Percentiles rank a stretch among this genome's conserved stretches.
These are phyloP conservation scores for Chaetoscypha palmicola DNA, from an alignment of 2,329 filamentous ascomycete species.

Conservation along the genomic window DNA sequence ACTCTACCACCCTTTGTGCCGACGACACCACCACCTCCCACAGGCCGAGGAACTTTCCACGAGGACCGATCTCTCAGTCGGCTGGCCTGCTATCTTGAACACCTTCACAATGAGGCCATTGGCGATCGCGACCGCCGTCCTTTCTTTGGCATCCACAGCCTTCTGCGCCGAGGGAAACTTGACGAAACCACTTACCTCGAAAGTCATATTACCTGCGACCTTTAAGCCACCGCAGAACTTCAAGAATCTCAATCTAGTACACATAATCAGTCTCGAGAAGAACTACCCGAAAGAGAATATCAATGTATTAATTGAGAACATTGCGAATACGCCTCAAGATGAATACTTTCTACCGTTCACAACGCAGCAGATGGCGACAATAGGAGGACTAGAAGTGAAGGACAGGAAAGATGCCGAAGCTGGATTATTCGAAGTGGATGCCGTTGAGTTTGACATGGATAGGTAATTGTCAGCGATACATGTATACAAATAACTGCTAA, in stretches of 20 bases:
- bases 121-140: conserved; percentile 48
- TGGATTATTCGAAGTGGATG: conserved; percentile 61
- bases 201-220: conserved; percentile 51
- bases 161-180: conserved; percentile 26
- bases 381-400: conserved; percentile 85
- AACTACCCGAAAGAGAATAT: conserved; percentile 82
- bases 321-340: conserved; percentile 68
- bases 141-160: conserved; percentile 41
- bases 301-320: conserved; percentile 92
- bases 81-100: conserved; percentile 16
- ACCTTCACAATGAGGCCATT: conserved; percentile 28
- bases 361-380: conserved; percentile 61
- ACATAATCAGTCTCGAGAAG: conserved; percentile 88
- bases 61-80: conserved; percentile 10
- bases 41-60: conserved; percentile 7
- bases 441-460: conserved; percentile 56
- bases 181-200: conserved; percentile 42
- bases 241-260: conserved; percentile 86
- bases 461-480: conserved; percentile 37
- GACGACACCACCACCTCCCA: conserved; percentile 1
- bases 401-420: conserved; percentile 75
- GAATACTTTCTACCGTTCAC: conserved; percentile 92
- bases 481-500: conserved; percentile 18
- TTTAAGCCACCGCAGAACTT: conserved; percentile 89
- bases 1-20: conserved; percentile 6